These are phyloP conservation scores for Entophlyctis helioformis DNA, from an alignment of 192 early-diverging fungal genomes.

Conservation along the genomic window DNA sequence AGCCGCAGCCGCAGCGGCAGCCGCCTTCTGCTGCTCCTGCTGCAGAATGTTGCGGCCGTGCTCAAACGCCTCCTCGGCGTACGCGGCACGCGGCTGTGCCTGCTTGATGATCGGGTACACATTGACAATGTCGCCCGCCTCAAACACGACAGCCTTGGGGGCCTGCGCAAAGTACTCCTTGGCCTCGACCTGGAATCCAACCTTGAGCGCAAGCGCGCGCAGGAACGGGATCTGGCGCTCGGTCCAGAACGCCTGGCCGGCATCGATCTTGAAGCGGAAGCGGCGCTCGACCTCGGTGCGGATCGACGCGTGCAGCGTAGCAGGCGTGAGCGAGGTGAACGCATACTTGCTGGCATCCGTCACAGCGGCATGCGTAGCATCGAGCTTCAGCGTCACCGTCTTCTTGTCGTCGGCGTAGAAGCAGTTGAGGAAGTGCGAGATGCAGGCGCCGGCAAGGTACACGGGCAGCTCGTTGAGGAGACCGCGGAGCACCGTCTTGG, in stretches of 20 bases:
- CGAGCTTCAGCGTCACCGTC: no score
- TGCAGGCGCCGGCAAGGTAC: slow-evolving; percentile 41
- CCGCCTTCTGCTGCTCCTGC: slow-evolving; percentile 72
- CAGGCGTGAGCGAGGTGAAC: slow-evolving; percentile 52
- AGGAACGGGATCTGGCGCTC: slow-evolving; percentile 40
- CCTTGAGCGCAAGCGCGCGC: slow-evolving; percentile 69
- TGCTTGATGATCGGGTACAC: slow-evolving; percentile 65
- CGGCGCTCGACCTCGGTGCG: slow-evolving; percentile 50
- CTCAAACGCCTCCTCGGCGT: slow-evolving; percentile 86
- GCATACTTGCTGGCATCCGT: no score
- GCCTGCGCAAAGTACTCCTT: slow-evolving; percentile 45
- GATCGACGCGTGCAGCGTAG: slow-evolving; percentile 42
- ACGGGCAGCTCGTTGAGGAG: slow-evolving; percentile 46
- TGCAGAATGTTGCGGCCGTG: slow-evolving; percentile 66
- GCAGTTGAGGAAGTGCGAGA: slow-evolving; percentile 77
- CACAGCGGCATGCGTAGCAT: no score
- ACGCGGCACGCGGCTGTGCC: slow-evolving; percentile 36
- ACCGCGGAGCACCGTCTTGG: slow-evolving; percentile 73
- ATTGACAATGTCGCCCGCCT: slow-evolving; percentile 57
- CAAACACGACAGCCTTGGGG: slow-evolving; percentile 31
- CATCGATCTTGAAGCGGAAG: slow-evolving; percentile 80
- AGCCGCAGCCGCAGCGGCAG: no score
- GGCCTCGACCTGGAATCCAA: slow-evolving; percentile 76
- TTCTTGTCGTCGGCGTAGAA: slow-evolving; percentile 36
- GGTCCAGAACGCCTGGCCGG: slow-evolving; percentile 29